Percentiles rank a stretch among this genome's conserved stretches.
phyloP scores from a whole-genome alignment of 2,329 filamentous ascomycete species.

The Epichloe glyceriae region DNA sequence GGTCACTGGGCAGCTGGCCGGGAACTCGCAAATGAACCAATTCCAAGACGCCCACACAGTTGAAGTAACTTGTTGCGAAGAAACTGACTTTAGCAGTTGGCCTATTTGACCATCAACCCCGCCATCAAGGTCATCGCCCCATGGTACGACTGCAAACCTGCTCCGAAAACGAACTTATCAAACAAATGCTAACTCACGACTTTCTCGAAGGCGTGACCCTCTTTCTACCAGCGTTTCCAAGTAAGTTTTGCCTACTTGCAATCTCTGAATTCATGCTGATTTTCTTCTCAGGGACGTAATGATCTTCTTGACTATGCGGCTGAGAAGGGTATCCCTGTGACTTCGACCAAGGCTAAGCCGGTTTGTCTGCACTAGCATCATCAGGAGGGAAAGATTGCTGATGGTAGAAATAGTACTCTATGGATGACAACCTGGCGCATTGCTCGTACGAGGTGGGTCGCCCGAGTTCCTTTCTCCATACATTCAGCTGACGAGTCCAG shows the following conservation, averaged over 20 bases:
- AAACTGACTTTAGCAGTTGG: not conserved
- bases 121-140: constrained; percentile 2
- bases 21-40: not conserved
- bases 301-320: constrained; percentile 3
- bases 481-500: not conserved
- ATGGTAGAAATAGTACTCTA: not conserved
- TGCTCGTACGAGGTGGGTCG: constrained; percentile 1
- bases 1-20: not conserved
- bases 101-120: not conserved
- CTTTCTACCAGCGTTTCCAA: constrained; percentile 1
- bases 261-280: not conserved
- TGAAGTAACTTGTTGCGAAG: not conserved
- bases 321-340: constrained; percentile 2
- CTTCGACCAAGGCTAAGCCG: constrained; percentile 2
- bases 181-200: not conserved
- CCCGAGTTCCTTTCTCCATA: not conserved
- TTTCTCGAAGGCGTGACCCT: not conserved
- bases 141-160: not conserved
- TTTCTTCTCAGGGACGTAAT: not conserved
- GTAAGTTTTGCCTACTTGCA: not conserved
- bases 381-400: not conserved
- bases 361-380: not conserved
- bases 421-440: constrained; percentile 4
- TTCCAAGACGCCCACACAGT: not conserved
- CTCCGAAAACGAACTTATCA: not conserved